These are phyloP conservation scores for Lolium perenne DNA, from an alignment of 176 grass and related monocot species.

Conservation along the genomic window DNA sequence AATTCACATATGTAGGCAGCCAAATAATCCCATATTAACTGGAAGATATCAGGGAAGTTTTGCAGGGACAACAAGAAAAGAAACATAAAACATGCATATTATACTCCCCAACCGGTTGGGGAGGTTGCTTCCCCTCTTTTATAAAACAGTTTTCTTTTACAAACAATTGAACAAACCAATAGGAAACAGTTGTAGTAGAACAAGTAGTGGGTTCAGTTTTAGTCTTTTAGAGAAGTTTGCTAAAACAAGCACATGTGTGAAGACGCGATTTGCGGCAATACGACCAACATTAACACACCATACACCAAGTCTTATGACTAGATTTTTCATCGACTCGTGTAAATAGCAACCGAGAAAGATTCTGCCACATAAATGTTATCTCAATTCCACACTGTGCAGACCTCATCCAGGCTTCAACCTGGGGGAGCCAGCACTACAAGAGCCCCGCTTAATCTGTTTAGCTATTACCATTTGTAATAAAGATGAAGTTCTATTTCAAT, in stretches of 20 bases:
- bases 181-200: not conserved
- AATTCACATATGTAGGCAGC: not conserved
- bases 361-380: constrained; percentile 5
- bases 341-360: not conserved
- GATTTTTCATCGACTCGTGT: not conserved
- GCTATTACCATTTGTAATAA: not conserved
- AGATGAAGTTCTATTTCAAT: not conserved
- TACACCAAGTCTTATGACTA: not conserved
- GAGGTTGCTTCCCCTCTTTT: too few relatives aligned
- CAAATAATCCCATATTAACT: not conserved
- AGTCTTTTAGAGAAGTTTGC: not conserved
- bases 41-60: constrained; percentile 29
- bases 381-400: not conserved
- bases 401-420: constrained; percentile 1
- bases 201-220: not conserved
- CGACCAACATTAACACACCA: not conserved
- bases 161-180: constrained; percentile 33
- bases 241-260: constrained; percentile 11
- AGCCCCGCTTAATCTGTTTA: not conserved
- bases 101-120: too few relatives aligned
- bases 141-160: too few relatives aligned
- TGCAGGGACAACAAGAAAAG: not conserved
- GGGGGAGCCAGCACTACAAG: not conserved
- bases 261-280: not conserved
- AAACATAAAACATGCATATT: not conserved